A percentile compares a stretch with the other conserved stretches of the same genome.
Evolutionary conservation across 129 eudicot species (phyloP).

Genomic region (Centaurea solstitialis): DNA sequence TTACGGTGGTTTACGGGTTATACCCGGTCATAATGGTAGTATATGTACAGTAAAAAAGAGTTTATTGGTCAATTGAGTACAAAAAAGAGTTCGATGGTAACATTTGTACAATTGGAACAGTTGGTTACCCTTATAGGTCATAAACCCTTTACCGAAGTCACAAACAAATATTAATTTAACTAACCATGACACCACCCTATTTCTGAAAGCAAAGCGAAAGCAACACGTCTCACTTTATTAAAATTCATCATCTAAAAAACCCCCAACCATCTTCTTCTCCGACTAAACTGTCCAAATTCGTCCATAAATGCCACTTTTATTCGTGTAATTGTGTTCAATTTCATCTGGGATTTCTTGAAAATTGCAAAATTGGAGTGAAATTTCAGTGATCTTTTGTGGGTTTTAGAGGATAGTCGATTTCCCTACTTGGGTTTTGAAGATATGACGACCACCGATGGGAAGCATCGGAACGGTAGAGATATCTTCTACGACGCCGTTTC

Average conservation of each 20-base stretch:
- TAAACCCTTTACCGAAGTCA: no score
- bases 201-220: neutral
- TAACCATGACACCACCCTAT: no score
- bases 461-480: slow-evolving; percentile 17
- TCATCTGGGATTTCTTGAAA: neutral
- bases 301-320: neutral
- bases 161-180: no score
- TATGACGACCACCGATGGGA: slow-evolving; percentile 19
- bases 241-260: neutral
- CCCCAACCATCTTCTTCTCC: no score
- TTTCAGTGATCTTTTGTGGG: slow-evolving; percentile 4
- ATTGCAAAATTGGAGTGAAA: neutral
- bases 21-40: no score
- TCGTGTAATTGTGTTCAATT: neutral
- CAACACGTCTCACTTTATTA: neutral
- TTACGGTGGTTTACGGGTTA: no score
- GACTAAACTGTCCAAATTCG: no score
- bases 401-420: neutral
- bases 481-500: slow-evolving; percentile 31
- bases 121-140: no score
- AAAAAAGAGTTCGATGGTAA: no score
- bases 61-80: no score
- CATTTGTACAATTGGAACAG: no score
- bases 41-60: no score
- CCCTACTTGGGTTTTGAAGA: neutral